Evolutionary conservation across 208 protist species (phyloP).

Genomic region (Acanthamoeba castellanii): DNA sequence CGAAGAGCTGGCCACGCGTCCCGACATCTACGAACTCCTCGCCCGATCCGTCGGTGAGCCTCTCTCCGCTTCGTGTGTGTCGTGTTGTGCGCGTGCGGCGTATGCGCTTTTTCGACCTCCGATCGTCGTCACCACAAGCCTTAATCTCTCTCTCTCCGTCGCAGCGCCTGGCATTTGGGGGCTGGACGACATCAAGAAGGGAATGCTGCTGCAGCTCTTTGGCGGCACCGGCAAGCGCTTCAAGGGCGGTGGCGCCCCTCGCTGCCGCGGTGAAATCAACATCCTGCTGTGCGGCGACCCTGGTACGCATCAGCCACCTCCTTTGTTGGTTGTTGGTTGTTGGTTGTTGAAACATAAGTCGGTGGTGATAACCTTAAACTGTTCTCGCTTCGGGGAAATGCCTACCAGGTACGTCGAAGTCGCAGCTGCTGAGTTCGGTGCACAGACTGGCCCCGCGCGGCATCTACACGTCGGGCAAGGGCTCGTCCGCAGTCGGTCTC

Average conservation of each 20-base stretch:
- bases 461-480: slow-evolving; percentile 98
- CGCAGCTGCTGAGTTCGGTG: slow-evolving; percentile 99
- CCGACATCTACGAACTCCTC: slow-evolving; percentile 97
- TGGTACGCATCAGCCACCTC: slow-evolving; percentile 85
- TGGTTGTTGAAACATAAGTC: too few species aligned
- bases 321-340: not conserved
- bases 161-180: slow-evolving; percentile 98
- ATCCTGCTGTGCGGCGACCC: slow-evolving; percentile 99
- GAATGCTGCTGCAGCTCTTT: slow-evolving; percentile 98
- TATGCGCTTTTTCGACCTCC: too few species aligned
- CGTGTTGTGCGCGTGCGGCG: too few species aligned
- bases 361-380: not conserved
- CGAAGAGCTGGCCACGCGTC: slow-evolving; percentile 81
- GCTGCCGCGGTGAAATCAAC: slow-evolving; percentile 97
- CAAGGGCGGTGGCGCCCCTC: not conserved
- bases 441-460: slow-evolving; percentile 98
- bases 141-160: not conserved
- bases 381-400: not conserved
- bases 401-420: slow-evolving; percentile 95
- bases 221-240: slow-evolving; percentile 97
- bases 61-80: too few species aligned
- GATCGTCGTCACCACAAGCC: too few species aligned
- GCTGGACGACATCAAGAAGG: slow-evolving; percentile 98
- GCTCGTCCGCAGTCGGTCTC: slow-evolving; percentile 98
- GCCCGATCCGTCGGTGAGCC: slow-evolving; percentile 91